Evolutionary conservation across 1,284 basidiomycete genomes (phyloP), one percentile per base, ranked within the genome.

Genomic region (Singerocomus rubriflavus): DNA sequence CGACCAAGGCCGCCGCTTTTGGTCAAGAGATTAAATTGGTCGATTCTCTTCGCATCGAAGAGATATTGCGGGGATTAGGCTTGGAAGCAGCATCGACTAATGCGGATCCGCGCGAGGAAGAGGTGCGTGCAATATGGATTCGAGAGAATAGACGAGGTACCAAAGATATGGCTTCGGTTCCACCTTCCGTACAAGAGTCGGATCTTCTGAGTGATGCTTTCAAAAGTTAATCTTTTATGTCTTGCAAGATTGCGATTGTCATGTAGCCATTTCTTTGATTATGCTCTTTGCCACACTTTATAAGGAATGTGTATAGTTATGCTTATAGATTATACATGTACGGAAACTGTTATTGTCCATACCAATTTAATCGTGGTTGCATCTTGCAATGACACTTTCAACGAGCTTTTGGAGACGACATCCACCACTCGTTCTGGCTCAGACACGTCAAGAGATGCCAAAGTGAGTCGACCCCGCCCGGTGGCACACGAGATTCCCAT

Each of bases 111-210:
- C 76, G 74, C 44, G 81, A 84, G 57, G 85, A 88, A 60, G 88
- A 88, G 55, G 76, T 86, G 16, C 75, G 77, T 32, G 73, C 73
- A 6, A 80, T 91, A 45, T 91, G 86, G 84, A 71, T 77, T 32
- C 74, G 78, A 52, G 88, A 91, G 68, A 74, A 71, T 41, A 66
- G 71, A 10, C 73, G 78, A 50, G 73, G 85, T 44, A 63, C 67
- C 27, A 78, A 78, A 43, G 88, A 89, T 55, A 62, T 76, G 40
- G 80, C 78, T 60, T 71, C 68, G 0, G 57, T 57, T 34, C 35
- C 52, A 27, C 48, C 42, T 36, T 55, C 58, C 36, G 58, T 60
- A 49, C 66, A 55, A 43, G 60, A 52, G 12, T 53, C 56, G 6
- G 58, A 60, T 17, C 67, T 73, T 5, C 81, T 88, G 51, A 73